Evolutionary conservation across 352 stramenopile genomes (phyloP), one percentile per base, ranked within the genome.

Genomic region (Peronosclerospora sorghi): DNA sequence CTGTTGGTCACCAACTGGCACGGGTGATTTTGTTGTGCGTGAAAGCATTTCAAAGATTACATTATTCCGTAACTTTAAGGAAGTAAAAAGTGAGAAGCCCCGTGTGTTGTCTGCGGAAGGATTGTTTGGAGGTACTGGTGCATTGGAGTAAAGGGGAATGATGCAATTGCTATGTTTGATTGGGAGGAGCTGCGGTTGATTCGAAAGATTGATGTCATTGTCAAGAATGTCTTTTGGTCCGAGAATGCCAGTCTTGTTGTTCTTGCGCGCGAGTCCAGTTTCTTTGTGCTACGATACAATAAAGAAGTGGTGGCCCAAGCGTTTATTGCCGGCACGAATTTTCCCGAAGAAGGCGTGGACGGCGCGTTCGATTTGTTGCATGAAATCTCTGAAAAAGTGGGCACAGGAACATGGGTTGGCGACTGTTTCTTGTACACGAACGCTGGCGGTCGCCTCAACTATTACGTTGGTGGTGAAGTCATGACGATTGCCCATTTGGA

Each of bases 361-460:
- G 94, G 88, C 34, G 86, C 94, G 13, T 99, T 99, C 59, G 95
- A 99, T 37, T 62, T 99, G 48, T 56, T 98, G 39, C 95, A 97
- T 54, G 95, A 99, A 59, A 96, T 99, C 53, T 84, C 72, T 7
- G 95, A 99, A 48, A 96, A 77, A 38, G 91, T 98, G 30, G 81
- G 83, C 20, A 97, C 88, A 15, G 96, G 95, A 41, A 86, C 95
- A 39, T 99, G 96, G 96, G 94, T 99, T n/a, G 96, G 96, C 19
- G 96, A 98, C 59, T 99, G 95, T 73, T 99, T 99, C 68, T 73
- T 99, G 46, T 99, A 98, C 84, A 97, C 92, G 10, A 98, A 97
- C 58, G 82, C 78, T 28, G 67, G 66, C 21, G 83, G 85, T 4
- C 73, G 94, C 18, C 72, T 99, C 20, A 98, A 98, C 61, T 99